phyloP scores from a whole-genome alignment of 2,329 filamentous ascomycete genomes.

The Graphilbum sp. region DNA sequence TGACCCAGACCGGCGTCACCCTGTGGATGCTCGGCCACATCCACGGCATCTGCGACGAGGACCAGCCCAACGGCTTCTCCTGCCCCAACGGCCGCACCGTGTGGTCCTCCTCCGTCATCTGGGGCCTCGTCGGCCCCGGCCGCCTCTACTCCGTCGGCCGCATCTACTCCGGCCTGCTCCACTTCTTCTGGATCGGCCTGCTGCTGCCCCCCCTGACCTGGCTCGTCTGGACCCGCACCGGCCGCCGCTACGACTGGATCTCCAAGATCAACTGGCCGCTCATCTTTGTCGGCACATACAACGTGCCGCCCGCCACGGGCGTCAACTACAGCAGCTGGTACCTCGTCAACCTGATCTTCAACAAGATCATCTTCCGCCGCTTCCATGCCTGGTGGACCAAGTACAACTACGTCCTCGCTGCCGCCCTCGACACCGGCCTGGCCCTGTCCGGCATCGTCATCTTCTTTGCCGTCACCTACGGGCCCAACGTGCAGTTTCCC shows the following conservation, averaged over 20 bases:
- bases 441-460: conserved; percentile 18
- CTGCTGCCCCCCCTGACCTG: conserved; percentile 25
- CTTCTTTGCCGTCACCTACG: conserved; percentile 19
- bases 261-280: conserved; percentile 20
- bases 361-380: conserved; percentile 23
- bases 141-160: conserved; percentile 28
- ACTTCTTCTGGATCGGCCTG: conserved; percentile 33
- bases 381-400: conserved; percentile 31
- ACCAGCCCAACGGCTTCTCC: conserved; percentile 27
- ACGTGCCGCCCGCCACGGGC: conserved; percentile 20
- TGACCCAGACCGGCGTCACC: conserved; percentile 23
- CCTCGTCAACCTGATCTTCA: conserved; percentile 28
- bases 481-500: conserved; percentile 16
- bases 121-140: conserved; percentile 33
- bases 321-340: conserved; percentile 22
- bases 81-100: conserved; percentile 32
- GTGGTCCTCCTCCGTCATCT: conserved; percentile 30
- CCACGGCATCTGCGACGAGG: conserved; percentile 21
- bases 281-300: conserved; percentile 20
- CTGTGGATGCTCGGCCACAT: conserved; percentile 21
- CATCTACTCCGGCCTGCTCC: conserved; percentile 28
- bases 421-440: conserved; percentile 17
- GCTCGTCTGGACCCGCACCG: conserved; percentile 21
- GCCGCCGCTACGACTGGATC: conserved; percentile 13
- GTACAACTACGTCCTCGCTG: conserved; percentile 22